phyloP scores from a whole-genome alignment of 176 grass and related monocot genomes.

The Melocanna baccifera region DNA sequence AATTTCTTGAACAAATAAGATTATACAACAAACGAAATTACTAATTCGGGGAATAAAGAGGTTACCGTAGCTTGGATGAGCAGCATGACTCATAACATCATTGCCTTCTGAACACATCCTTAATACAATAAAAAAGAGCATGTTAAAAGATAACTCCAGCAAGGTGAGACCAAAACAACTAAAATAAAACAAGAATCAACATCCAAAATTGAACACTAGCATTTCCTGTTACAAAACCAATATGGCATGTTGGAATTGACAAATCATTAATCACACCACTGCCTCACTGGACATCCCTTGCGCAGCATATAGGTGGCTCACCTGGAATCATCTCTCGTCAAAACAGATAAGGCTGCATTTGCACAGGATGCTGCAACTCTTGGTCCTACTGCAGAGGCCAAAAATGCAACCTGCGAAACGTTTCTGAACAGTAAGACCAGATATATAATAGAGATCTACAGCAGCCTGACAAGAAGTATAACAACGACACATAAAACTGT shows the following conservation, averaged over 20 bases:
- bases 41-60: constrained; percentile 10
- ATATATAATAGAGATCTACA: constrained; percentile 37
- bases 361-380: constrained; percentile 96
- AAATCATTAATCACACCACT: constrained; percentile 14
- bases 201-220: background rate
- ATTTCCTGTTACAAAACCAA: background rate
- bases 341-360: constrained; percentile 69
- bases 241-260: background rate
- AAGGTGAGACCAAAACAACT: background rate
- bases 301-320: constrained; percentile 24
- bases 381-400: constrained; percentile 83
- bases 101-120: constrained; percentile 63
- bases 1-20: constrained; percentile 19
- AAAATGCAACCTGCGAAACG: constrained; percentile 79
- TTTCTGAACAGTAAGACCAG: constrained; percentile 28
- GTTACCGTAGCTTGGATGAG: constrained; percentile 44
- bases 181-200: background rate
- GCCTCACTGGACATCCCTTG: background rate
- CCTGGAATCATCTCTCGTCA: constrained; percentile 82
- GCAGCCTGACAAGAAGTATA: constrained; percentile 3
- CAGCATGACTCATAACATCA: constrained; percentile 39
- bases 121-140: constrained; percentile 36
- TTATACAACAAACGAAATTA: background rate
- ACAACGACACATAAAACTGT: constrained; percentile 23
- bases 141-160: constrained; percentile 27